phyloP scores from a whole-genome alignment of 2,329 filamentous ascomycete genomes.

The Achaetomium macrosporum region DNA sequence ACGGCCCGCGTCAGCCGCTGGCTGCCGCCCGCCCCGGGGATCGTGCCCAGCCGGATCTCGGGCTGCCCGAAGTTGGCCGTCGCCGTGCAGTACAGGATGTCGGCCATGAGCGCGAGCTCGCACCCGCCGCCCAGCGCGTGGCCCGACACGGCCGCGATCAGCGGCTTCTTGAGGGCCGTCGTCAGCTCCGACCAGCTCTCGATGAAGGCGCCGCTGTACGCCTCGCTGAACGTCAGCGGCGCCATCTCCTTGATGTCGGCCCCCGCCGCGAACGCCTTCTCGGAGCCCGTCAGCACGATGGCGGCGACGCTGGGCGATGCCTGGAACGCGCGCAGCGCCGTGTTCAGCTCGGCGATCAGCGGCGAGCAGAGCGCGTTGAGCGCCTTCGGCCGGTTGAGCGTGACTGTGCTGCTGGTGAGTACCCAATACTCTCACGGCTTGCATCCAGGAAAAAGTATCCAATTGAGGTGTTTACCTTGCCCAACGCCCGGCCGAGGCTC shows the following conservation, averaged over 20 bases:
- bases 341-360: conserved; percentile 83
- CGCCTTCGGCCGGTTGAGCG: conserved; percentile 88
- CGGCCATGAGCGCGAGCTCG: conserved; percentile 95
- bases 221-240: conserved; percentile 77
- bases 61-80: conserved; percentile 91
- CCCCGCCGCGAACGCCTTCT: conserved; percentile 88
- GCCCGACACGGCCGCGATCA: conserved; percentile 90
- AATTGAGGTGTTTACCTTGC: conserved; percentile 54
- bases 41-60: conserved; percentile 90
- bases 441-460: not conserved
- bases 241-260: conserved; percentile 99
- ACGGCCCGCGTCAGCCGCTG: conserved; percentile 80
- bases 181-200: conserved; percentile 87
- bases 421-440: not conserved
- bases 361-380: conserved; percentile 91
- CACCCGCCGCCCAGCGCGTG: conserved; percentile 93
- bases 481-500: conserved; percentile 84
- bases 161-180: conserved; percentile 80
- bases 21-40: conserved; percentile 86
- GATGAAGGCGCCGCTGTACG: conserved; percentile 89
- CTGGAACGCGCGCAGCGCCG: conserved; percentile 67
- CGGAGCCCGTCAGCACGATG: conserved; percentile 81
- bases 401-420: conserved; percentile 53
- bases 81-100: conserved; percentile 85
- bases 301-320: conserved; percentile 62